A percentile compares a stretch with the other conserved stretches of the same genome.
phyloP scores from a whole-genome alignment of 495 filamentous ascomycete species.

The Penicillium mononematosum region DNA sequence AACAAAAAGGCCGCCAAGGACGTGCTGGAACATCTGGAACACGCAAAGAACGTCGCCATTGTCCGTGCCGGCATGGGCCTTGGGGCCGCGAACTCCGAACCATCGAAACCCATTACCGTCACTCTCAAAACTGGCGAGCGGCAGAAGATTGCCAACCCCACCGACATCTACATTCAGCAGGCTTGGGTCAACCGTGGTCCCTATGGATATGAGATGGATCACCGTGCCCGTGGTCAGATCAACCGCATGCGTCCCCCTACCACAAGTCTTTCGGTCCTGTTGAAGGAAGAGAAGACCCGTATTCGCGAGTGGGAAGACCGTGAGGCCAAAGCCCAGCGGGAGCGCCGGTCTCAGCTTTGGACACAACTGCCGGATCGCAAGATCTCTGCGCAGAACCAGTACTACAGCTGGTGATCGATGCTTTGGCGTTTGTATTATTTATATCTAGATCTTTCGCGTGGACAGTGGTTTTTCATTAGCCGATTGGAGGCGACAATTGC shows the following conservation, averaged over 20 bases:
- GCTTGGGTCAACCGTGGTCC: conserved; percentile 85
- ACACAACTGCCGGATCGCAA: conserved; percentile 72
- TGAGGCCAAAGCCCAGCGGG: conserved; percentile 66
- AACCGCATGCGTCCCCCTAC: conserved; percentile 61
- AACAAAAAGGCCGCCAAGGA: conserved; percentile 90
- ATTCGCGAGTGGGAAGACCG: conserved; percentile 75
- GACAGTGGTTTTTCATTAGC: conserved; percentile 19
- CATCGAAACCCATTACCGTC: conserved; percentile 38
- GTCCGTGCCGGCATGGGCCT: conserved; percentile 82
- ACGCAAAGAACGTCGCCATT: conserved; percentile 74
- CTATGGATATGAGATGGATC: conserved; percentile 54
- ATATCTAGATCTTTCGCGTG: conserved; percentile 17
- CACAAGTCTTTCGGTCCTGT: conserved; percentile 73
- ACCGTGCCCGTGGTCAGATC: conserved; percentile 67
- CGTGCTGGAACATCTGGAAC: conserved; percentile 70
- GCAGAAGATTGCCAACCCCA: conserved; percentile 64
- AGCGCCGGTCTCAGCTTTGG: conserved; percentile 73
- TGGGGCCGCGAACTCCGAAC: conserved; percentile 27
- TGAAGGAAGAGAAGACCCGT: conserved; percentile 91
- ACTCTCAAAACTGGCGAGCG: conserved; percentile 46
- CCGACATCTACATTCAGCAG: conserved; percentile 79
- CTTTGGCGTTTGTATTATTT: conserved; percentile 35
- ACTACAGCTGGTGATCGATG: conserved; percentile 74
- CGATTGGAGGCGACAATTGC: conserved; percentile 22
- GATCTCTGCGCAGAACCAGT: conserved; percentile 69